Percentiles rank a stretch among this genome's conserved stretches.
phyloP scores from a whole-genome alignment of 2,329 filamentous ascomycete species.

The Exophiala phaeomuriformis region DNA sequence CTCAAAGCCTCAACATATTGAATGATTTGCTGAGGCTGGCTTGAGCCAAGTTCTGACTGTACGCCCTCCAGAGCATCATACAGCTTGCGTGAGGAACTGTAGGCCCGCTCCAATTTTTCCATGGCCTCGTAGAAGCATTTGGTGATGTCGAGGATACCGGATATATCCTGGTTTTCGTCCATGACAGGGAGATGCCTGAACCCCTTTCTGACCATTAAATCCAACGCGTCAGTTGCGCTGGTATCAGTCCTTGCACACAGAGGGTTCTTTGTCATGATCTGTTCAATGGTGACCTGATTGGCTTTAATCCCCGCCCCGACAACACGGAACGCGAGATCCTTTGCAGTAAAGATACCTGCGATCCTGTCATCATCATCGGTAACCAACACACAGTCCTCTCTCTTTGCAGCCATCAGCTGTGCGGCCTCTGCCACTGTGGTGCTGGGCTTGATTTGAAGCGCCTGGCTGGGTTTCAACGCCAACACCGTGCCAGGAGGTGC shows the following conservation, averaged over 20 bases:
- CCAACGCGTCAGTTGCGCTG: conserved; percentile 91
- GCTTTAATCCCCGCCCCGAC: conserved; percentile 87
- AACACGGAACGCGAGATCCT: conserved; percentile 94
- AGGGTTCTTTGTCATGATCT: conserved; percentile 99
- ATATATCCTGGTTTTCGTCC: conserved; percentile 99
- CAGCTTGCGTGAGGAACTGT: conserved; percentile 93
- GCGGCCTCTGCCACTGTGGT: conserved; percentile 94
- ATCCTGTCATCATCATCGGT: conserved; percentile 98
- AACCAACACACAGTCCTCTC: conserved; percentile 94
- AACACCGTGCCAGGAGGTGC: conserved; percentile 93
- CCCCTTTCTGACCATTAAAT: conserved; percentile 96
- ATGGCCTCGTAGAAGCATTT: conserved; percentile 99
- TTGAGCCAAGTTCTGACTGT: conserved; percentile 90
- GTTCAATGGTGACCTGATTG: conserved; percentile 81
- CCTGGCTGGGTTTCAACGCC: conserved; percentile 87
- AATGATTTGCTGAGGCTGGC: conserved; percentile 96
- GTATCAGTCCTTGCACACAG: conserved; percentile 95
- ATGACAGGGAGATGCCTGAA: conserved; percentile 97
- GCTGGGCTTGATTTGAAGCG: conserved; percentile 91
- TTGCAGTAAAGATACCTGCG: conserved; percentile 96
- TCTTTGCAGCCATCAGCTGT: conserved; percentile 97
- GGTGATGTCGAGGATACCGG: conserved; percentile 94
- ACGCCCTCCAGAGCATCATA: conserved; percentile 97
- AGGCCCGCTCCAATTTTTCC: conserved; percentile 97
- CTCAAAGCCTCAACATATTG: conserved; percentile 96